Evolutionary conservation across 805 yeast species (phyloP).

Genomic region (Priceomyces medius): DNA sequence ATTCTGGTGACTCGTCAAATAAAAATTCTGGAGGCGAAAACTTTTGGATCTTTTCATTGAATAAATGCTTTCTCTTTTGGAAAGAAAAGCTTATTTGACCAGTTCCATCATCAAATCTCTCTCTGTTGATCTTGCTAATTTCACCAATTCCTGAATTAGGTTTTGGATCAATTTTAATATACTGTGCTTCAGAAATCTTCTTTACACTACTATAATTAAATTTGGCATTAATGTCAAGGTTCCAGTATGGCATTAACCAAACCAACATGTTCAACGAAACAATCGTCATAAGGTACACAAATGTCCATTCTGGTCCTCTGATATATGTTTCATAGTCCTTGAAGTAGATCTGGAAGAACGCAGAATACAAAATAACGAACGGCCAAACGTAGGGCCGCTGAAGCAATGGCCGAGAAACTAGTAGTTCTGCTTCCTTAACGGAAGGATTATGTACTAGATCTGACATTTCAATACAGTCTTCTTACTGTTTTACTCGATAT

Average conservation of each 20-base stretch:
- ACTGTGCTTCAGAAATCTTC: constrained; percentile 60
- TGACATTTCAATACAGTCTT: constrained; percentile 23
- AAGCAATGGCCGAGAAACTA: constrained; percentile 61
- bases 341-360: constrained; percentile 62
- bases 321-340: constrained; percentile 76
- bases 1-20: constrained; percentile 57
- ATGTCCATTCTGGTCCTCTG: constrained; percentile 94
- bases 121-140: constrained; percentile 63
- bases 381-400: constrained; percentile 82
- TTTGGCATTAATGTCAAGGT: constrained; percentile 60
- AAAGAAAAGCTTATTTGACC: constrained; percentile 71
- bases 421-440: constrained; percentile 67
- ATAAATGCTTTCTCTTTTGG: constrained; percentile 89
- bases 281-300: constrained; percentile 75
- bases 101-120: constrained; percentile 53
- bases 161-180: constrained; percentile 74
- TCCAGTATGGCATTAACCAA: constrained; percentile 95
- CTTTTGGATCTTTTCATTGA: constrained; percentile 47
- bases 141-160: constrained; percentile 86
- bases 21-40: constrained; percentile 84
- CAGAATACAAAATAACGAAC: constrained; percentile 74
- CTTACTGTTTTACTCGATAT: background rate
- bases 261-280: constrained; percentile 71
- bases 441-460: constrained; percentile 67
- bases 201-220: constrained; percentile 65